phyloP scores from a whole-genome alignment of 192 early-diverging fungal genomes.

The Pilobolus umbonatus region DNA sequence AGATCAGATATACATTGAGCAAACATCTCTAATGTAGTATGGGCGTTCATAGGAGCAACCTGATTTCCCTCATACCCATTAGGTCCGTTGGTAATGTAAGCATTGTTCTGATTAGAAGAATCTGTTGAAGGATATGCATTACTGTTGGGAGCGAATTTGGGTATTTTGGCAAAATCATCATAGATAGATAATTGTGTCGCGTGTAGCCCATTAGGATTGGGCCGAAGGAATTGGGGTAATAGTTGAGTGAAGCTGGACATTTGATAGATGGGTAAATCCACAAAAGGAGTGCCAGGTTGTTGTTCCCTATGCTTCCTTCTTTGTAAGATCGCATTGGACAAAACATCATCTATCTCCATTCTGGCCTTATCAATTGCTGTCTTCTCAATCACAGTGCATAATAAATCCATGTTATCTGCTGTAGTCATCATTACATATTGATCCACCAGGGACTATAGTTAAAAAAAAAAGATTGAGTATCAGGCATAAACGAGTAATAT shows the following conservation, averaged over 20 bases:
- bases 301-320: slow-evolving; percentile 85
- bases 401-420: slow-evolving; percentile 89
- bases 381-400: slow-evolving; percentile 92
- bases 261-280: slow-evolving; percentile 75
- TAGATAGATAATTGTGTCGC: slow-evolving; percentile 77
- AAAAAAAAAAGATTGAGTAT: not conserved
- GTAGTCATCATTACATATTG: slow-evolving; percentile 81
- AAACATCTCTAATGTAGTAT: slow-evolving; percentile 56
- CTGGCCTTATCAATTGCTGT: slow-evolving; percentile 92
- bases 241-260: slow-evolving; percentile 74
- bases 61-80: too few relatives aligned
- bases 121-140: not conserved
- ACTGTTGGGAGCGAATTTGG: slow-evolving; percentile 1
- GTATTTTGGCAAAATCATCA: slow-evolving; percentile 73
- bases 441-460: slow-evolving; percentile 61
- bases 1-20: slow-evolving; percentile 66
- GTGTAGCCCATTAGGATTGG: slow-evolving; percentile 78
- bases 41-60: slow-evolving; percentile 36
- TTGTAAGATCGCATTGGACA: slow-evolving; percentile 60
- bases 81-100: not conserved
- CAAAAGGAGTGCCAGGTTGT: slow-evolving; percentile 77
- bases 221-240: slow-evolving; percentile 80
- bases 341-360: slow-evolving; percentile 81
- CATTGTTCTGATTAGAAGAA: too few relatives aligned
- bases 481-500: slow-evolving; percentile 7